A percentile compares a stretch with the other conserved stretches of the same genome.
Evolutionary conservation across 257 asterid species (phyloP).

Genomic region (Solanum sparsipilum): DNA sequence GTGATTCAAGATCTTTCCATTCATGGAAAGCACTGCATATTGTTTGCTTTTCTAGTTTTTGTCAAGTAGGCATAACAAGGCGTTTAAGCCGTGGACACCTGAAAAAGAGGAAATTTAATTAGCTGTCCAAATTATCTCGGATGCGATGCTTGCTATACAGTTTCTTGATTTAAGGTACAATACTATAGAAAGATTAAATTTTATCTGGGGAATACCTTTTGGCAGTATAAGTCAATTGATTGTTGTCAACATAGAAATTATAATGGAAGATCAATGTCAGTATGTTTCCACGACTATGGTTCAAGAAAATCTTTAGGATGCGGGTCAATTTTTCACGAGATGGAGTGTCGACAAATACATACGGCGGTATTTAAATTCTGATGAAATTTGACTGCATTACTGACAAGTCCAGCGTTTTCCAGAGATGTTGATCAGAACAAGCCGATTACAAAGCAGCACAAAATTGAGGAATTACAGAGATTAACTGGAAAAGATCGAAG

Average conservation of each 20-base stretch:
- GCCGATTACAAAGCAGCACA: conserved; percentile 68
- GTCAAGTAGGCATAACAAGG: no score
- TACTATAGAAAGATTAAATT: not conserved
- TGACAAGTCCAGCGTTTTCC: conserved; percentile 53
- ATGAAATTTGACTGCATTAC: conserved; percentile 53
- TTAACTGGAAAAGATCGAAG: conserved; percentile 38
- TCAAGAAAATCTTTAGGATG: conserved; percentile 47
- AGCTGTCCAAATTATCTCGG: not conserved
- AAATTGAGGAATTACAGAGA: conserved; percentile 52
- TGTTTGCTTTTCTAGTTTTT: conserved; percentile 37
- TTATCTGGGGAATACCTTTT: conserved; percentile 31
- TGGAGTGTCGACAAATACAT: conserved; percentile 51
- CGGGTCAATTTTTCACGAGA: conserved; percentile 50
- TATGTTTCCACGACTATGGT: conserved; percentile 44
- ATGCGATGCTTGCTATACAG: not conserved
- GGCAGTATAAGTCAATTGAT: conserved; percentile 55
- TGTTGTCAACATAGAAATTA: conserved; percentile 50
- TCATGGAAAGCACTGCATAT: conserved; percentile 37
- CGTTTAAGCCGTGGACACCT: no score
- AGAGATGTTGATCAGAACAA: conserved; percentile 52
- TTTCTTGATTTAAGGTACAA: not conserved
- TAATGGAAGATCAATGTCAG: conserved; percentile 54
- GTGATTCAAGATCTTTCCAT: conserved; percentile 64
- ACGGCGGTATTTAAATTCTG: conserved; percentile 51
- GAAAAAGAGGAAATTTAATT: no score